Base-by-base conservation (phyloP, 164 flowering plant species). In the Sedum album region DNA sequence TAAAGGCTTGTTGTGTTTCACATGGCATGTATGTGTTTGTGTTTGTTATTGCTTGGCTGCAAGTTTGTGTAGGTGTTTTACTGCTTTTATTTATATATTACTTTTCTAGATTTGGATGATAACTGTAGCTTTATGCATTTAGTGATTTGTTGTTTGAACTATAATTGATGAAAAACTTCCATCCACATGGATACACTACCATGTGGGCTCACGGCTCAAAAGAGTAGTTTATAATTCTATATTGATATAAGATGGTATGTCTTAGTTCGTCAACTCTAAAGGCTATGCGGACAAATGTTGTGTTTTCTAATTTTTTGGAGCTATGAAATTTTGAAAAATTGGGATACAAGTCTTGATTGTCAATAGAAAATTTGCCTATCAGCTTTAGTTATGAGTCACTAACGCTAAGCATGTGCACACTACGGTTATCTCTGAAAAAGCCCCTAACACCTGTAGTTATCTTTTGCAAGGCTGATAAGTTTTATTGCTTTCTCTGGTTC, bases 321-420 rank as follows among this genome's bases (percentile, higher is more conserved):
- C 28, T 23, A 6, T 53, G 60, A 2, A 53, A 6, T 6, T 53
- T 53, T 26, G 30, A 53, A 53, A 23, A 1, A 5, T 23, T 21
- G 30, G 21, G 60, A 53, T 53, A 53, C 21, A 53, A 48, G 30
- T 21, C 60, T 23, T 53, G 60, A 53, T 53, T 53, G 60, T 53
- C 26, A 53, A 5, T 53, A 23, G 8, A 53, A 53, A 53, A 53
- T 53, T 53, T 6, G 28, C 15, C 28, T 53, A 53, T 23, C 23
- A 17, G 6, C 55, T 49, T 25, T 53, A 23, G 8, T 23, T n/a
- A n/a, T n/a, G n/a, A 53, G 60, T 6, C 60, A 17, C 28, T 53
- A 25, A 53, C 13, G 28, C 60, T 53, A 53, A 53, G 30, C 60
- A 53, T 53, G 60, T 53, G 60, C 60, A 53, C 60, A 5, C 30